phyloP scores from a whole-genome alignment of 257 asterid genomes.

The Penstemon eatonii region DNA sequence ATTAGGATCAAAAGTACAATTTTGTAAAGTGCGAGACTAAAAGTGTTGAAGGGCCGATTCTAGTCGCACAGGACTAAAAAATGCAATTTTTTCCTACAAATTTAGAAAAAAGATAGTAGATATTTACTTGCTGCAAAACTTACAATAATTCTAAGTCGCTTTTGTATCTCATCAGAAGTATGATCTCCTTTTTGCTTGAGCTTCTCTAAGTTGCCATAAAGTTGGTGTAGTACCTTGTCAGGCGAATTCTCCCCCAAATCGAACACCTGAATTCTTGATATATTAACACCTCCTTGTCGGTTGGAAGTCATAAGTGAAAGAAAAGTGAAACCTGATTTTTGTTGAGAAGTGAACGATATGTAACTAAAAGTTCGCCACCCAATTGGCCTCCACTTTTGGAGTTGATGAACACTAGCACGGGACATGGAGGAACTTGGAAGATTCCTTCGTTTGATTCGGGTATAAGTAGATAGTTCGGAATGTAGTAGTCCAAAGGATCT shows the following conservation, averaged over 20 bases:
- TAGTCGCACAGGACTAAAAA: no score
- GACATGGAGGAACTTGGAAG: slow-evolving; percentile 50
- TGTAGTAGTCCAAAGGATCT: slow-evolving; percentile 52
- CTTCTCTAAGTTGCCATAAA: slow-evolving; percentile 58
- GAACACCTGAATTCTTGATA: slow-evolving; percentile 41
- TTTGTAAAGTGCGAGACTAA: no score
- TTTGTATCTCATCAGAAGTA: slow-evolving; percentile 45
- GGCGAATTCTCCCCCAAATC: slow-evolving; percentile 60
- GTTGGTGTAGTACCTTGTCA: slow-evolving; percentile 54
- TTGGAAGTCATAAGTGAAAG: no score
- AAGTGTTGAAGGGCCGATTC: no score
- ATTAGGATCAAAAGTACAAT: no score
- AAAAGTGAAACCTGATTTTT: slow-evolving; percentile 49
- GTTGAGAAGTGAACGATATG: slow-evolving; percentile 58
- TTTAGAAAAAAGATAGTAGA: no score
- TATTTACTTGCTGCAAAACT: slow-evolving; percentile 9
- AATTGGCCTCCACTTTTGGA: slow-evolving; percentile 78
- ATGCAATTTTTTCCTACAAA: no score
- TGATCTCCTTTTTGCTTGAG: slow-evolving; percentile 55
- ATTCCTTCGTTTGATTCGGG: slow-evolving; percentile 43
- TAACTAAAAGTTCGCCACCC: slow-evolving; percentile 60
- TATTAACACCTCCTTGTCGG: no score
- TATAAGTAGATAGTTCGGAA: slow-evolving; percentile 64
- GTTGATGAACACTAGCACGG: slow-evolving; percentile 67
- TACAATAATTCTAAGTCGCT: slow-evolving; percentile 50